A percentile compares a stretch with the other conserved stretches of the same genome.
Evolutionary conservation across 2,329 filamentous ascomycete species (phyloP).

Genomic region (Dactylellina sp.): DNA sequence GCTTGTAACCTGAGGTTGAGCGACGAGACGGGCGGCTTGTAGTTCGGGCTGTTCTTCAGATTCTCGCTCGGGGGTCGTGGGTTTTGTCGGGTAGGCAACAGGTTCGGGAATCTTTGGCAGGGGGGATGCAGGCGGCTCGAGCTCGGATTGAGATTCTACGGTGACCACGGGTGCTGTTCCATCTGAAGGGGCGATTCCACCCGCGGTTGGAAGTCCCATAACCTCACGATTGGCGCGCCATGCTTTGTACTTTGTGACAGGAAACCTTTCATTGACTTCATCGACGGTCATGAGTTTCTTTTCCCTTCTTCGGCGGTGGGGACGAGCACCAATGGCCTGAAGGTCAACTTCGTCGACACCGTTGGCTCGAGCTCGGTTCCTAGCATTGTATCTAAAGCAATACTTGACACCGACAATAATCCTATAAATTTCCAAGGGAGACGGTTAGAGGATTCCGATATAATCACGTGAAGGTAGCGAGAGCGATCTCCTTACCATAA

Average conservation of each 20-base stretch:
- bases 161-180: conserved; percentile 33
- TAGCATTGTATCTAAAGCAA: conserved; percentile 97
- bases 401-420: conserved; percentile 99
- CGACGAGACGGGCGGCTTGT: neutral
- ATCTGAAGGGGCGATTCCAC: conserved; percentile 72
- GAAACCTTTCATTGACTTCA: conserved; percentile 97
- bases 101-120: conserved; percentile 53
- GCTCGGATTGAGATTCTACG: conserved; percentile 32
- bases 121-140: conserved; percentile 45
- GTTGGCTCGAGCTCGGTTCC: conserved; percentile 81
- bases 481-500: conserved; percentile 77
- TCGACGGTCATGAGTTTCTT: conserved; percentile 99
- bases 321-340: conserved; percentile 79
- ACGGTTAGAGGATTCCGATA: conserved; percentile 48
- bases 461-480: conserved; percentile 13
- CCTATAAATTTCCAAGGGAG: conserved; percentile 69
- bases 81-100: conserved; percentile 48
- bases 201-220: conserved; percentile 83
- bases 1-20: conserved; percentile 2
- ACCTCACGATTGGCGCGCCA: conserved; percentile 88
- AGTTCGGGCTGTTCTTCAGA: conserved; percentile 26
- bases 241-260: conserved; percentile 93
- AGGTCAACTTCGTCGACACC: conserved; percentile 89
- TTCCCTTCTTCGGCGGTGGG: conserved; percentile 86
- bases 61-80: conserved; percentile 23